A percentile compares a stretch with the other conserved stretches of the same genome.
Conservation (phyloP, 306 rosid species). For the Rosa chinensis region DNA sequence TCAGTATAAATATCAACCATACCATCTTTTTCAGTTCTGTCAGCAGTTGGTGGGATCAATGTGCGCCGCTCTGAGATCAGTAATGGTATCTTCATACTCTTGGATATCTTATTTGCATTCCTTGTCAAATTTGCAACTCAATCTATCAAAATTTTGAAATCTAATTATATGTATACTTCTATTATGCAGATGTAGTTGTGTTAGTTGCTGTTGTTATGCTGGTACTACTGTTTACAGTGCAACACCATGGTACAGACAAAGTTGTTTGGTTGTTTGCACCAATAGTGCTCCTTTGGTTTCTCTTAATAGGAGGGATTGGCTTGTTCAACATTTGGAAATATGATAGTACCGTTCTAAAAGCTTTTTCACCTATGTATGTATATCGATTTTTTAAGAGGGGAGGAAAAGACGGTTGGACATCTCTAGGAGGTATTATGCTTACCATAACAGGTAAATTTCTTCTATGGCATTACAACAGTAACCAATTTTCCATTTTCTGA, state of each 20-base stretch:
- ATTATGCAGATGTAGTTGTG: conserved; percentile 67
- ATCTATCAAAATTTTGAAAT: background rate
- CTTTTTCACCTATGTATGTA: conserved; percentile 75
- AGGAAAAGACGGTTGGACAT: conserved; percentile 73
- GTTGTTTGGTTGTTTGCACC: conserved; percentile 99
- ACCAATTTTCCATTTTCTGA: background rate
- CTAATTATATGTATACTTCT: background rate
- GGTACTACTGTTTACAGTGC: conserved; percentile 84
- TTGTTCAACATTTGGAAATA: conserved; percentile 75
- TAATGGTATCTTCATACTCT: conserved; percentile 50
- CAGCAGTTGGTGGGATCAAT: conserved; percentile 96
- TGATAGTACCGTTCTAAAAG: conserved; percentile 67
- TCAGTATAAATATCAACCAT: background rate
- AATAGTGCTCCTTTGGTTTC: conserved; percentile 86
- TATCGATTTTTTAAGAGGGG: conserved; percentile 65
- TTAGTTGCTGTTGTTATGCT: conserved; percentile 79
- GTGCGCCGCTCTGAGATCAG: conserved; percentile 53
- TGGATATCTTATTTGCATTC: background rate
- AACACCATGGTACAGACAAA: conserved; percentile 87
- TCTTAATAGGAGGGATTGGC: conserved; percentile 88
- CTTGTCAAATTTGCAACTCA: background rate
- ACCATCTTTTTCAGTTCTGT: conserved; percentile 55
- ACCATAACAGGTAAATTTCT: conserved; percentile 71
- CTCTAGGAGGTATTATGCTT: conserved; percentile 93
- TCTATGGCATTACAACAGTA: background rate